phyloP scores from a whole-genome alignment of 345 rosid species.

The Noccaea bulbosa region DNA sequence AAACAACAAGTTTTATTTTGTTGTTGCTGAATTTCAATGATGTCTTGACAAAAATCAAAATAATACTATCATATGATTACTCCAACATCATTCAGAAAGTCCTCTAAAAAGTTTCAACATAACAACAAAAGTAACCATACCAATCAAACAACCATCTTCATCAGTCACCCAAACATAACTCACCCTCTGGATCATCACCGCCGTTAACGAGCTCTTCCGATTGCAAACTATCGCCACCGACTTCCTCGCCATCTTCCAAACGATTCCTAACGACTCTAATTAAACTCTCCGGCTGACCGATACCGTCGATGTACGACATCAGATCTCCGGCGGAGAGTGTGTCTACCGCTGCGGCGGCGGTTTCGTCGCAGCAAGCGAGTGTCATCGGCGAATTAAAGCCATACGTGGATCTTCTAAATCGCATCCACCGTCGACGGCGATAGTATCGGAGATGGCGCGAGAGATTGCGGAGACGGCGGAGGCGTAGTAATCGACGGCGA shows the following conservation, averaged over 20 bases:
- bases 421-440: slow-evolving; percentile 65
- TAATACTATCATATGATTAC: too few species aligned
- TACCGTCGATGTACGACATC: slow-evolving; percentile 91
- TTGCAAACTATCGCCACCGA: slow-evolving; percentile 91
- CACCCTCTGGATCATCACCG: slow-evolving; percentile 90
- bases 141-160: slow-evolving; percentile 76
- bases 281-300: slow-evolving; percentile 87
- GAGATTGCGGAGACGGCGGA: slow-evolving; percentile 63
- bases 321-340: slow-evolving; percentile 82
- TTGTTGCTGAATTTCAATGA: too few species aligned
- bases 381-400: slow-evolving; percentile 73
- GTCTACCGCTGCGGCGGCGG: slow-evolving; percentile 65
- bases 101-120: slow-evolving; percentile 71
- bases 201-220: slow-evolving; percentile 82
- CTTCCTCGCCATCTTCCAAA: slow-evolving; percentile 71
- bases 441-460: slow-evolving; percentile 52
- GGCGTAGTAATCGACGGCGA: slow-evolving; percentile 71
- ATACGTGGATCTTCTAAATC: slow-evolving; percentile 16
- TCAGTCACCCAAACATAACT: slow-evolving; percentile 94
- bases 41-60: too few species aligned
- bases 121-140: slow-evolving; percentile 76
- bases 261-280: slow-evolving; percentile 57
- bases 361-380: slow-evolving; percentile 67
- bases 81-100: slow-evolving; percentile 42
- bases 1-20: too few species aligned